phyloP scores from a whole-genome alignment of 2,329 filamentous ascomycete genomes.

The Penicillium paneum region DNA sequence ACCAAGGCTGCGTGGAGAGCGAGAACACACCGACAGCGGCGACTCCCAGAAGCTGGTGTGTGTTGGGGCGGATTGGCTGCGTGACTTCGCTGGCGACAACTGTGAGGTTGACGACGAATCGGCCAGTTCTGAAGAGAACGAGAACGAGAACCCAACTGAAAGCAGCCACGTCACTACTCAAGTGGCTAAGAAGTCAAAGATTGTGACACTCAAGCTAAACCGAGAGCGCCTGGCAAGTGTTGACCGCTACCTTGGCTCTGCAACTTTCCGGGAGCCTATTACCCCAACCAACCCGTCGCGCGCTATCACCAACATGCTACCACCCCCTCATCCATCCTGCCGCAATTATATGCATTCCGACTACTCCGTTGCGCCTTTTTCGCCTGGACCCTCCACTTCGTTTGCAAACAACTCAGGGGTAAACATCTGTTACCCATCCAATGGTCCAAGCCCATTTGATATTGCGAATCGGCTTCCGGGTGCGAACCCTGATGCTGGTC shows the following conservation, averaged over 20 bases:
- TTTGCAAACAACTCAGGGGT: neutral
- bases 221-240: neutral
- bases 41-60: slow-evolving; percentile 14
- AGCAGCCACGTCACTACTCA: neutral
- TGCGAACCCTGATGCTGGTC: neutral
- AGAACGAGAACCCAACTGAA: neutral
- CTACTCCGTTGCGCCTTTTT: neutral
- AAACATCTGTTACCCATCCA: neutral
- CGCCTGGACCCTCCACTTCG: neutral
- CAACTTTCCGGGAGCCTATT: neutral
- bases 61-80: neutral
- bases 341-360: neutral
- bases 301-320: neutral
- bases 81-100: neutral
- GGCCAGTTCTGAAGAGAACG: neutral
- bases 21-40: neutral
- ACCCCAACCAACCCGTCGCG: neutral
- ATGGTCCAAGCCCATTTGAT: neutral
- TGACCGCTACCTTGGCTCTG: neutral
- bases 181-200: neutral
- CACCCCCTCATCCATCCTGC: neutral
- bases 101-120: neutral
- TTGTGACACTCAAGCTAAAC: neutral
- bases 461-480: neutral
- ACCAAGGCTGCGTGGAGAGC: neutral